These are phyloP conservation scores for Macrophomina pseudophaseolina DNA, from an alignment of 2,329 filamentous ascomycete genomes.

Conservation along the genomic window DNA sequence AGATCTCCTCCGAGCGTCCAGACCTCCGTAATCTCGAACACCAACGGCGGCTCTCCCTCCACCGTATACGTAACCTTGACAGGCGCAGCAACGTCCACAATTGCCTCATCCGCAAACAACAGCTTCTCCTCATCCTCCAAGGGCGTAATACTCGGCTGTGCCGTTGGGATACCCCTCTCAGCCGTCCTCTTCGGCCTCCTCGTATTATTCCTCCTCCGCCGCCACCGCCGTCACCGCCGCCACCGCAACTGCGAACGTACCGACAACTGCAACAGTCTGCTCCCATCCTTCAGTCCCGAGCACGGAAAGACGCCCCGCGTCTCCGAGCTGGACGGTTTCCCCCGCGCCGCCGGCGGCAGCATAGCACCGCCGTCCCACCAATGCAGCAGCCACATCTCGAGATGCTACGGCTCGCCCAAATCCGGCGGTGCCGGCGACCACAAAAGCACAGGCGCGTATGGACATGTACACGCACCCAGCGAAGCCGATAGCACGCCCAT, in stretches of 20 bases:
- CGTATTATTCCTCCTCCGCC: conserved; percentile 27
- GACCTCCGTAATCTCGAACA: conserved; percentile 4
- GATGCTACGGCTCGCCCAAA: not conserved
- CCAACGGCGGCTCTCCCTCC: conserved; percentile 17
- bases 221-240: conserved; percentile 28
- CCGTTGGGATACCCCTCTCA: conserved; percentile 30
- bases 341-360: conserved; percentile 9
- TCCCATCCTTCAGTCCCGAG: not conserved
- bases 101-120: not conserved
- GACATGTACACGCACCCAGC: not conserved
- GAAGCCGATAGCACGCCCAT: conserved; percentile 11
- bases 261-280: not conserved
- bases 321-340: conserved; percentile 20
- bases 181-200: conserved; percentile 29
- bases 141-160: conserved; percentile 27
- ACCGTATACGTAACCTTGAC: conserved; percentile 12
- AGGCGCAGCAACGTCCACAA: conserved; percentile 5
- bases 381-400: not conserved
- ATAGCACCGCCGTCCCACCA: not conserved
- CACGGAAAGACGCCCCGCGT: not conserved
- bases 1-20: not conserved
- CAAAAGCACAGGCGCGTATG: not conserved
- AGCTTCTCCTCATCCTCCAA: not conserved
- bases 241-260: not conserved
- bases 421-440: not conserved